Evolutionary conservation across 1,284 basidiomycete species (phyloP).

Genomic region (Ceratobasidium sp.): DNA sequence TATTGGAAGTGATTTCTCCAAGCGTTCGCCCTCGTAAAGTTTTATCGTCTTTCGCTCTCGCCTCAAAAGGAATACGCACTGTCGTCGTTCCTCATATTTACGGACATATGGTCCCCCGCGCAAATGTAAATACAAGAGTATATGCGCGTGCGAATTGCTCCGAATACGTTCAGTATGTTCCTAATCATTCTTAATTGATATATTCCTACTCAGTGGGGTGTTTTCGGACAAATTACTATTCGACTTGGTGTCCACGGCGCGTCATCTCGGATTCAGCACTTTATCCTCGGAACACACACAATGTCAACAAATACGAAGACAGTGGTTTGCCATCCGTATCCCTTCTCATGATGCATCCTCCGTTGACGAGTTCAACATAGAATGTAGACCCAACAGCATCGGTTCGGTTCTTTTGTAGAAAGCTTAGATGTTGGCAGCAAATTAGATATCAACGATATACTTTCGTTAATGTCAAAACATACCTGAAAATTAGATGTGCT

Average conservation of each 20-base stretch:
- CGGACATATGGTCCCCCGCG: constrained; percentile 1
- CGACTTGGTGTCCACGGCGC: neutral
- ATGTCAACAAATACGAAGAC: neutral
- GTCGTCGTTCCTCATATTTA: constrained; percentile 25
- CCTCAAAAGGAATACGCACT: neutral
- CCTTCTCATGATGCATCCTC: neutral
- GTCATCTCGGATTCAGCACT: neutral
- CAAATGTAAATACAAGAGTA: constrained; percentile 12
- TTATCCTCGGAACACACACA: neutral
- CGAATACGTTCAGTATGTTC: constrained; percentile 24
- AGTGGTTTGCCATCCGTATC: neutral
- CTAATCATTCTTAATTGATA: no score
- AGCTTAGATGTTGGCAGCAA: no score
- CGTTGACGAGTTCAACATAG: no score
- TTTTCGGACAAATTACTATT: constrained; percentile 10
- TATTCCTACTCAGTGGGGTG: neutral
- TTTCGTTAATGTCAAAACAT: no score
- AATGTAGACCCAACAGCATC: no score
- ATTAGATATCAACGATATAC: no score
- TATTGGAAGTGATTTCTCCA: neutral
- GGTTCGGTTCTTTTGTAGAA: no score
- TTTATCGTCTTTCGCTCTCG: neutral
- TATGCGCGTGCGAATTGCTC: constrained; percentile 13
- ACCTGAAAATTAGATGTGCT: no score
- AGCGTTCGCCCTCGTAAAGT: neutral